These are phyloP conservation scores for Cladosporium halotolerans DNA, from an alignment of 2,329 filamentous ascomycete species.

Conservation along the genomic window DNA sequence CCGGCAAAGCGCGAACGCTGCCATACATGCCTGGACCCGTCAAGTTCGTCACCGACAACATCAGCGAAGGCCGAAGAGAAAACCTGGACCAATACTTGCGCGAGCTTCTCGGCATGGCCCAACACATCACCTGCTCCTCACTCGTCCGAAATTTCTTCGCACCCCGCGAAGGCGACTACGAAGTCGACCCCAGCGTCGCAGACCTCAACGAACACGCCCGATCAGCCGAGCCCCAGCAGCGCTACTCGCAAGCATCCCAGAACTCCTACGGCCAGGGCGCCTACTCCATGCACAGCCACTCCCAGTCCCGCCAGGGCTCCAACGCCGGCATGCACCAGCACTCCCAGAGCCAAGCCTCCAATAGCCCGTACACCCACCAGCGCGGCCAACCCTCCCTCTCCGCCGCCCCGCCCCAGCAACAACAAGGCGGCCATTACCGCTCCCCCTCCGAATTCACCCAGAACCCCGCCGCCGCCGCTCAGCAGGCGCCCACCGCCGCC, in stretches of 20 bases:
- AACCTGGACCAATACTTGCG: constrained; percentile 95
- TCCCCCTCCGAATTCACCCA: constrained; percentile 21
- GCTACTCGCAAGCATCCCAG: constrained; percentile 36
- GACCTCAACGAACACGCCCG: constrained; percentile 60
- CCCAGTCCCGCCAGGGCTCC: constrained; percentile 18
- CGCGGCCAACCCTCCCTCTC: constrained; percentile 16
- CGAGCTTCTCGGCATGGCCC: constrained; percentile 74
- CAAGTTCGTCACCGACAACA: constrained; percentile 95
- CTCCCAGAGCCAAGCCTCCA: constrained; percentile 13
- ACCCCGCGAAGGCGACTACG: constrained; percentile 84
- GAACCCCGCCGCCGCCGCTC: constrained; percentile 16
- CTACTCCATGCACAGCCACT: constrained; percentile 17
- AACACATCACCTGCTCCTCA: constrained; percentile 76
- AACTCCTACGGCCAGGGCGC: constrained; percentile 18
- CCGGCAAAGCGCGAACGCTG: constrained; percentile 65
- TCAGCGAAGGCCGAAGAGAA: constrained; percentile 85
- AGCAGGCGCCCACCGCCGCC: constrained; percentile 37
- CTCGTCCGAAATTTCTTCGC: constrained; percentile 88
- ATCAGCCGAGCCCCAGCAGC: constrained; percentile 58
- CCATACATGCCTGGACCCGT: constrained; percentile 98
- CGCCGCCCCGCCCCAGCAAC: constrained; percentile 14
- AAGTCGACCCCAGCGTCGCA: constrained; percentile 67
- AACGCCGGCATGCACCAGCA: constrained; percentile 18
- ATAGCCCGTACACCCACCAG: constrained; percentile 17
- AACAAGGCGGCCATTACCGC: constrained; percentile 21